Conservation (phyloP, 1,284 basidiomycete genomes). For the Sporisorium exsertum region DNA sequence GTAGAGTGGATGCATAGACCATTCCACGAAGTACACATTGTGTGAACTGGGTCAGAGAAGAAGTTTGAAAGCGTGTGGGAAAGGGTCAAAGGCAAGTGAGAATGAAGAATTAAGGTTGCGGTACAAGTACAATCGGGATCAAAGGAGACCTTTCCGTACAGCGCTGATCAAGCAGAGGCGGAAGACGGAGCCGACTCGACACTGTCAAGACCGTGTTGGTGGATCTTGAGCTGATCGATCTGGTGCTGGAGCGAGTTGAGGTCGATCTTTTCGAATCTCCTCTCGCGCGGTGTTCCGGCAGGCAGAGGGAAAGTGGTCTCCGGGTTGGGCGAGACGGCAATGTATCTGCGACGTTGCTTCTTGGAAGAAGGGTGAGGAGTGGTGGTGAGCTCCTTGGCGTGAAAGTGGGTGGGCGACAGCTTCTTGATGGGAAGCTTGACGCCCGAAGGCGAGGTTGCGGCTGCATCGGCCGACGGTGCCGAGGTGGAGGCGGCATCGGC, state of each 20-base stretch:
- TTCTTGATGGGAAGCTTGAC: slow-evolving; percentile 48
- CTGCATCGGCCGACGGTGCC: slow-evolving; percentile 3
- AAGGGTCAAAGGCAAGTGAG: neutral
- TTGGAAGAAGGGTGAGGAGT: slow-evolving; percentile 59
- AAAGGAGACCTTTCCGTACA: neutral
- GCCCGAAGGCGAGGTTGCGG: slow-evolving; percentile 25
- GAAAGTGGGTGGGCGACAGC: slow-evolving; percentile 27
- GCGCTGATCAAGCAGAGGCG: slow-evolving; percentile 11
- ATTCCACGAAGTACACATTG: neutral
- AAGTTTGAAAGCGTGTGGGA: neutral
- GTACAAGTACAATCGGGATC: slow-evolving; percentile 40
- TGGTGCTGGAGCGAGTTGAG: slow-evolving; percentile 54
- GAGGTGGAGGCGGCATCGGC: slow-evolving; percentile 20
- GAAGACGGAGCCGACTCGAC: slow-evolving; percentile 13
- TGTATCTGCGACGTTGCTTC: slow-evolving; percentile 60
- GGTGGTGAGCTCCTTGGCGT: slow-evolving; percentile 39
- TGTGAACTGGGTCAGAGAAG: neutral
- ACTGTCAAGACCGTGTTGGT: slow-evolving; percentile 24
- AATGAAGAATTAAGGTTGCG: neutral
- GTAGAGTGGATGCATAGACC: neutral
- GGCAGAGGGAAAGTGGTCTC: slow-evolving; percentile 49
- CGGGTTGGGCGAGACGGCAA: slow-evolving; percentile 60
- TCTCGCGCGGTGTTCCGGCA: slow-evolving; percentile 44
- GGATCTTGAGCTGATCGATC: slow-evolving; percentile 51
- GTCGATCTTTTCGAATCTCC: slow-evolving; percentile 63